Base-by-base conservation (phyloP, 2,329 filamentous ascomycete species). In the Verticillium zaregamsianum region DNA sequence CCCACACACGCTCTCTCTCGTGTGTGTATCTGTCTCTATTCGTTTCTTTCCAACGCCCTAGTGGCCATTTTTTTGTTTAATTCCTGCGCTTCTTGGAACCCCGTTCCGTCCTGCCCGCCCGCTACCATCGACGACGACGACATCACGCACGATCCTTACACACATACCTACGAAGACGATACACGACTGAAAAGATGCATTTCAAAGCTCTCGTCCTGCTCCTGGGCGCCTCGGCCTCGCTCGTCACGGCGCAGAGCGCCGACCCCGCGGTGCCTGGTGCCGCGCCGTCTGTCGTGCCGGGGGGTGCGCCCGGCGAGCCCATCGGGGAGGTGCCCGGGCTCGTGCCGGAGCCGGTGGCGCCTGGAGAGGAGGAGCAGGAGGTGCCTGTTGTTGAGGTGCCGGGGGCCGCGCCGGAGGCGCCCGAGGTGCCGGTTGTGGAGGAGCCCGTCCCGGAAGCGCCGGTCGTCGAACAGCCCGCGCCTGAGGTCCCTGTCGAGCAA, bases 131-230 rank as follows among this genome's bases (percentile, higher is more conserved):
- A 28, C 20, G 8, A 12, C n/a, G 45, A 52, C 45, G 45, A 12
- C 20, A 12, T 23, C 20, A n/a, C 45, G 9, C 33, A 25, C 45
- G 45, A 52, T 52, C 45, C 37, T n/a, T 28, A 23, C 23, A 52
- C 20, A 23, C 45, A 25, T 35, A 15, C 55, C 17, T 8, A 28
- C 39, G 9, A 20, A 9, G 17, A 45, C 32, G 52, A 52, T 23
- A 64, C 54, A 9, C 55, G 17, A 57, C 11, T 23, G 14, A 56
- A 33, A 61, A 52, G n/a, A 66, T 66, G 65, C 55, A 45, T 7
- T 59, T 61, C 20, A 62, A 62, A 40, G 58, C 65, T 11, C n/a
- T 64, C 32, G 59, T 31, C 25, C 28, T 66, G 25, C 49, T 65
- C 3, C 33, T 64, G 6, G 57, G 62, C 40, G 28, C 59, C 12